Evolutionary conservation across 2,329 filamentous ascomycete genomes (phyloP).

Genomic region (Fusarium agapanthi): DNA sequence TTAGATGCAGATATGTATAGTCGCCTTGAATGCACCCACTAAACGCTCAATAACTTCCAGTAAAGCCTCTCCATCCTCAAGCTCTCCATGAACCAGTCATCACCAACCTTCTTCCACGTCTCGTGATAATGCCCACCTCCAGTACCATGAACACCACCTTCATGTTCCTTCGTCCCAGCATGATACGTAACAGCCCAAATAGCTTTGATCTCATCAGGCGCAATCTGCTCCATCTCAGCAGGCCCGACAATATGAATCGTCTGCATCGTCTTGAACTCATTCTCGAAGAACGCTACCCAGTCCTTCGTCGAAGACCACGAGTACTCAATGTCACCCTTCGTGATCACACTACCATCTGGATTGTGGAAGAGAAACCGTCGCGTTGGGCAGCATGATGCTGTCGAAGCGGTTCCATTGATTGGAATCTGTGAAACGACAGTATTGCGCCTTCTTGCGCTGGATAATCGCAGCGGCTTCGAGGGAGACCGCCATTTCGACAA

Average conservation of each 20-base stretch:
- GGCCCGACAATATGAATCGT: constrained; percentile 8
- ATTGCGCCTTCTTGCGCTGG: constrained; percentile 22
- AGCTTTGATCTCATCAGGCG: not conserved
- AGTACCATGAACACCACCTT: not conserved
- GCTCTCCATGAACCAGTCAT: constrained; percentile 24
- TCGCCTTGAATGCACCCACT: accelerated
- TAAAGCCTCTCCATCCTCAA: constrained; percentile 27
- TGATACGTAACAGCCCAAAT: constrained; percentile 17
- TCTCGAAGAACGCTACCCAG: not conserved
- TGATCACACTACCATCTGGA: not conserved
- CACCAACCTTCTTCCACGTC: constrained; percentile 10
- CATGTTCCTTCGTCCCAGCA: not conserved
- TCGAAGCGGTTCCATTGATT: constrained; percentile 22
- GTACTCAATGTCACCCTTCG: not conserved
- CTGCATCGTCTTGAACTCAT: constrained; percentile 8
- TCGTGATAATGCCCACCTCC: constrained; percentile 26
- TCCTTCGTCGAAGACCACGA: not conserved
- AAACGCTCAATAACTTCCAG: constrained; percentile 10
- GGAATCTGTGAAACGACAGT: constrained; percentile 18
- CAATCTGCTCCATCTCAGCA: constrained; percentile 13
- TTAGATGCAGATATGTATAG: not conserved
- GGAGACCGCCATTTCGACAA: not conserved
- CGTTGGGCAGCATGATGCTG: constrained; percentile 9
- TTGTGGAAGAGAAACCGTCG: not conserved
- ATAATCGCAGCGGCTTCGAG: constrained; percentile 6